These are phyloP conservation scores for Dichomitus squalens DNA, from an alignment of 1,284 basidiomycete species.

Conservation along the genomic window DNA sequence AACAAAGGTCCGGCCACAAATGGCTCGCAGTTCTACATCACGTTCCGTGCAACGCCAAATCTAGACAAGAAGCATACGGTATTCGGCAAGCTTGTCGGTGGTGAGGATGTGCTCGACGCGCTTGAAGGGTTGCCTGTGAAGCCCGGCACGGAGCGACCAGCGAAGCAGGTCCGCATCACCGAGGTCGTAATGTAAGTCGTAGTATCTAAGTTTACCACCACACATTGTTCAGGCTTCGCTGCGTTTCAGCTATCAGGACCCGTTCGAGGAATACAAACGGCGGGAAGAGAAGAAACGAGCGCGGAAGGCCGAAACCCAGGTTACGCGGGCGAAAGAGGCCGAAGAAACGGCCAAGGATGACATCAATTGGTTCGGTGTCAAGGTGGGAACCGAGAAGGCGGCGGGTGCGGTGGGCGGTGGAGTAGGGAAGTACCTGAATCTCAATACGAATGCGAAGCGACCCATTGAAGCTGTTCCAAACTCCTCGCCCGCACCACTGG, in stretches of 20 bases:
- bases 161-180: constrained; percentile 79
- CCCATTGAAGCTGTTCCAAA: constrained; percentile 29
- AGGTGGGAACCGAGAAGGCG: constrained; percentile 53
- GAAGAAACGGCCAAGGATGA: constrained; percentile 55
- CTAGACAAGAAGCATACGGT: constrained; percentile 91
- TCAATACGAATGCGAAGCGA: constrained; percentile 46
- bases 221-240: neutral
- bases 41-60: constrained; percentile 81
- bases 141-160: constrained; percentile 84
- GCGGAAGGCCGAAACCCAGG: constrained; percentile 45
- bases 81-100: constrained; percentile 95
- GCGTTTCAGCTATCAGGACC: constrained; percentile 71
- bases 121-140: constrained; percentile 84
- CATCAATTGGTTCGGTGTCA: constrained; percentile 85
- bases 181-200: constrained; percentile 72
- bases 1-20: constrained; percentile 89
- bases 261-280: constrained; percentile 82
- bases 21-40: constrained; percentile 91
- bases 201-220: neutral
- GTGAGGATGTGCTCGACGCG: constrained; percentile 85
- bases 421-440: constrained; percentile 68
- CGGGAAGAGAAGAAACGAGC: constrained; percentile 77
- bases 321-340: constrained; percentile 38
- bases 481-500: constrained; percentile 24
- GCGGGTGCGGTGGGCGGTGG: constrained; percentile 37